Evolutionary conservation across 805 yeast genomes (phyloP).

Genomic region (Wickerhamiella sorbophila): DNA sequence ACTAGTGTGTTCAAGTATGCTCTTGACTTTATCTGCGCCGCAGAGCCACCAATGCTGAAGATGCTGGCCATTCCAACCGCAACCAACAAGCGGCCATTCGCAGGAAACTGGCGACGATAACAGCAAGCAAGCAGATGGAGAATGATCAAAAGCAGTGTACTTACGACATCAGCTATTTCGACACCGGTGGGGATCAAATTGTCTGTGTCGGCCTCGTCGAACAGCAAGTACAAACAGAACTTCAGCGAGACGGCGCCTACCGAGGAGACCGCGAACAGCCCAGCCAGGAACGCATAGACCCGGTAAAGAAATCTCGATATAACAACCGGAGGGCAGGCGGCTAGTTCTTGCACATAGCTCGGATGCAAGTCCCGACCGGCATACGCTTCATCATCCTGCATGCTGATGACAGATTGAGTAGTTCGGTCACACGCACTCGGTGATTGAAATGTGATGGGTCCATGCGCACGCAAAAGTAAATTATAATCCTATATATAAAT

Average conservation of each 20-base stretch:
- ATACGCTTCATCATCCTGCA: background rate
- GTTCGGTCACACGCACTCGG: too few relatives aligned
- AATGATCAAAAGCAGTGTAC: background rate
- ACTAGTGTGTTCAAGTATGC: background rate
- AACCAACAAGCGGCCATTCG: background rate
- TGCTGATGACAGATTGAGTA: background rate
- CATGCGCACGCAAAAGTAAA: too few relatives aligned
- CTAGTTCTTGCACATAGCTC: background rate
- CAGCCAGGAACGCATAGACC: background rate
- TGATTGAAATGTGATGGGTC: too few relatives aligned
- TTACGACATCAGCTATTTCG: background rate
- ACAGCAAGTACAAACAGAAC: background rate
- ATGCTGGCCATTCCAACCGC: background rate
- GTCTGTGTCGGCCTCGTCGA: background rate
- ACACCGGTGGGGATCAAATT: background rate
- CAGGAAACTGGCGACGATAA: background rate
- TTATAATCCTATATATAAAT: too few relatives aligned
- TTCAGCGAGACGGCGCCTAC: background rate
- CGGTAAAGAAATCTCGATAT: background rate
- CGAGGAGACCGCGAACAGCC: background rate
- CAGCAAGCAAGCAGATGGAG: background rate
- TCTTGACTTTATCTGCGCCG: background rate
- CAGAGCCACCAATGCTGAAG: background rate
- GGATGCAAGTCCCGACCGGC: background rate
- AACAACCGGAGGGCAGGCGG: background rate